A percentile compares a stretch with the other conserved stretches of the same genome.
Evolutionary conservation across 208 protist genomes (phyloP).

Genomic region (Angomonas deanei): DNA sequence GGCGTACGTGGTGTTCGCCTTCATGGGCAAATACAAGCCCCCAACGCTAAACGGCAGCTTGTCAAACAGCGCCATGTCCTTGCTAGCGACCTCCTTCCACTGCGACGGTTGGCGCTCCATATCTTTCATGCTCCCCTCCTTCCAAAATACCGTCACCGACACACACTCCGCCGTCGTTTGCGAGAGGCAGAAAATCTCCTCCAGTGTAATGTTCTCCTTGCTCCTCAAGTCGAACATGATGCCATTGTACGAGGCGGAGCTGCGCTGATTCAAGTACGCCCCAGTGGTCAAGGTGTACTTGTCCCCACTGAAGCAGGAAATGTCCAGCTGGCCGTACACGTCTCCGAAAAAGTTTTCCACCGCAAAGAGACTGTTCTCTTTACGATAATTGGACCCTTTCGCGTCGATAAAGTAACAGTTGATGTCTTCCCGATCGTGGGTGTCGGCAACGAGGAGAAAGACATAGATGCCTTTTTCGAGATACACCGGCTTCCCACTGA

Average conservation of each 20-base stretch:
- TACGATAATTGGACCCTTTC: constrained; percentile 21
- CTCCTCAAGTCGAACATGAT: constrained; percentile 90
- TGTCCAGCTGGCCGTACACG: constrained; percentile 36
- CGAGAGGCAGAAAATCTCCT: constrained; percentile 83
- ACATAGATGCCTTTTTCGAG: constrained; percentile 28
- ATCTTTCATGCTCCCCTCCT: constrained; percentile 81
- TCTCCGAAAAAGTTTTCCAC: constrained; percentile 51
- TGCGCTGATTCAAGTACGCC: constrained; percentile 59
- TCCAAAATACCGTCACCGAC: constrained; percentile 84
- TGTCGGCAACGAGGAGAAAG: constrained; percentile 12
- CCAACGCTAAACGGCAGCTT: constrained; percentile 73
- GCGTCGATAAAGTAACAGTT: constrained; percentile 17
- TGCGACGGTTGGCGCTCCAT: constrained; percentile 48
- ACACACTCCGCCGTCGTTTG: constrained; percentile 73
- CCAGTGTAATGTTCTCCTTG: constrained; percentile 76
- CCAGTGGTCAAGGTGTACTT: constrained; percentile 70
- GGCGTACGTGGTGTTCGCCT: constrained; percentile 70
- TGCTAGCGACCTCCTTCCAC: constrained; percentile 65
- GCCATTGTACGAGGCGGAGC: constrained; percentile 84
- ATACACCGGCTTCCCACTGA: constrained; percentile 15
- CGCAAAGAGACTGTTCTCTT: constrained; percentile 39
- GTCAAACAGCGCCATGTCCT: constrained; percentile 64
- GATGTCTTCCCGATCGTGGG: constrained; percentile 2
- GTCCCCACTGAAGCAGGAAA: constrained; percentile 32
- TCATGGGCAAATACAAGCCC: constrained; percentile 59